Base-by-base conservation (phyloP, 164 flowering plant genomes). In the Kingdonia uniflora region DNA sequence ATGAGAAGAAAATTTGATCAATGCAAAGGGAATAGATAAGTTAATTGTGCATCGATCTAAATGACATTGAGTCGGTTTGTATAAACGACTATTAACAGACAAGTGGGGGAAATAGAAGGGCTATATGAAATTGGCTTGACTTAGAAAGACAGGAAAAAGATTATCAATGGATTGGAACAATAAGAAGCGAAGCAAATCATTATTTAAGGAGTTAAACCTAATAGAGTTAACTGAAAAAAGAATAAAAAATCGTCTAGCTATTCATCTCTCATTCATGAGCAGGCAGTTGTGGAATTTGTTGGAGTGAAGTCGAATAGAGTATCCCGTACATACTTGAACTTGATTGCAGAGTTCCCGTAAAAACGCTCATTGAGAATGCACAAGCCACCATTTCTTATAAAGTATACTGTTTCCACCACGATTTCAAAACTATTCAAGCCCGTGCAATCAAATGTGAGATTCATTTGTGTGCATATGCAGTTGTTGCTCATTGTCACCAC, bases 401-500 rank as follows among this genome's bases (percentile, higher is more conserved):
- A 15, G 10, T 15, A 22, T 5, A 26, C 2, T 5, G 19, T 1
- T 4, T 39, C 46, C n/a, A 53, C 46, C 23, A 39, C 56, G 3
- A 41, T 26, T 14, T 13, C 8, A n/a, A n/a, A n/a, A n/a, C n/a
- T n/a, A 21, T 23, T 35, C 14, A 53, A 53, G n/a, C 46, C 56
- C 2, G 2, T 19, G 24, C 46, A 53, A 6, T 38, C 14, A 1
- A 53, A 22, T 14, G 1, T 39, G 14, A 53, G 26, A 1, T 40
- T 8, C 13, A 14, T 0, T 5, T 53, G 56, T 1, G 26, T 41
- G 35, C 56, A 52, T 0, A 52, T 39, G 25, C 55, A 52, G 38
- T 14, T 38, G 44, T 38, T 53, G 23, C 22, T 53, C 46, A 53
- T 25, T 8, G 19, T 41, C n/a, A 53, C 56, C 14, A 37, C 46